phyloP scores from a whole-genome alignment of 1,139 yeast species.

The Blastobotrys illinoisensis region DNA sequence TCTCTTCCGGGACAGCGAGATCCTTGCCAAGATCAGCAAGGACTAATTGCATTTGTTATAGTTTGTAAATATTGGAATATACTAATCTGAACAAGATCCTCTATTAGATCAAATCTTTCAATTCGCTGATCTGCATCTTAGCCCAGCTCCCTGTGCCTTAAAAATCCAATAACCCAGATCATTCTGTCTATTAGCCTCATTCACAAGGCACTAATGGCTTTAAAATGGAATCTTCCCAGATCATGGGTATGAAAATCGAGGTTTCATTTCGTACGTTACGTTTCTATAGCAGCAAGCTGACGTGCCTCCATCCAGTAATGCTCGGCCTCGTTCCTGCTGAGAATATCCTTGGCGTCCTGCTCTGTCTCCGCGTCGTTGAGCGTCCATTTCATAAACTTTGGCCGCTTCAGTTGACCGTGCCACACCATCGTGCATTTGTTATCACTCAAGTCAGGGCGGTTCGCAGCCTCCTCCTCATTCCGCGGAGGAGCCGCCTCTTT shows the following conservation, averaged over 20 bases:
- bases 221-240: too few species aligned
- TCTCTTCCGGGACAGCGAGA: conserved; percentile 76
- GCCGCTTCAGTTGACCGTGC: conserved; percentile 63
- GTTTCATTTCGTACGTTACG: too few species aligned
- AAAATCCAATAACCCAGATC: too few species aligned
- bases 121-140: too few species aligned
- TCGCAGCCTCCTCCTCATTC: conserved; percentile 19
- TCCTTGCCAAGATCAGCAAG: conserved; percentile 77
- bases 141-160: too few species aligned
- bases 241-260: too few species aligned
- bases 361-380: conserved; percentile 46
- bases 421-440: conserved; percentile 59
- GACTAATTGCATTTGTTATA: conserved; percentile 14
- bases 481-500: conserved; percentile 39
- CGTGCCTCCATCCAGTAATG: conserved; percentile 48
- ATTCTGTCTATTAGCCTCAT: too few species aligned
- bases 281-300: not conserved
- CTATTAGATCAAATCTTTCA: too few species aligned
- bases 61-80: conserved; percentile 3
- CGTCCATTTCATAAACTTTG: conserved; percentile 60
- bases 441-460: conserved; percentile 36
- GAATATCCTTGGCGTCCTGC: conserved; percentile 48
- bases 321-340: conserved; percentile 49
- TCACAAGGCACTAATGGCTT: too few species aligned
- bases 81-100: conserved; percentile 1